These are phyloP conservation scores for Chenopodium suecicum DNA, from an alignment of 148 eudicot species.

Conservation along the genomic window DNA sequence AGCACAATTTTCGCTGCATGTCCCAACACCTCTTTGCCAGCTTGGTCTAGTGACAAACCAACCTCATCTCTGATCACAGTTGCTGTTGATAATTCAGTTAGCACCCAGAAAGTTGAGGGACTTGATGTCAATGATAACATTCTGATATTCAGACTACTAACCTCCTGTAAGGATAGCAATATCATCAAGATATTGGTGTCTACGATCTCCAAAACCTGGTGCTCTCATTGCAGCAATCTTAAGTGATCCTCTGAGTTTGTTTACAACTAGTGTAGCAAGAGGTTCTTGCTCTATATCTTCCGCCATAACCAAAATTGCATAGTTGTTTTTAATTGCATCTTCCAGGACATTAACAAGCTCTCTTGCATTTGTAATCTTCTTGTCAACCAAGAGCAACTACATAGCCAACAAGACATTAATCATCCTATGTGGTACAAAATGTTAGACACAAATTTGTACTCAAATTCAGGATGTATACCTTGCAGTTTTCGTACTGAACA, in stretches of 20 bases:
- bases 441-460: not conserved
- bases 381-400: slow-evolving; percentile 71
- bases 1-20: slow-evolving; percentile 55
- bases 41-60: slow-evolving; percentile 51
- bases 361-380: slow-evolving; percentile 68
- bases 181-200: slow-evolving; percentile 66
- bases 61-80: slow-evolving; percentile 66
- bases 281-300: slow-evolving; percentile 83
- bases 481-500: slow-evolving; percentile 62
- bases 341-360: slow-evolving; percentile 63
- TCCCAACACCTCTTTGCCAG: slow-evolving; percentile 54
- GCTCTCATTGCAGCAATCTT: slow-evolving; percentile 79
- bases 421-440: not conserved
- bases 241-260: slow-evolving; percentile 68
- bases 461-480: slow-evolving; percentile 34
- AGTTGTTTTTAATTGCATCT: slow-evolving; percentile 56
- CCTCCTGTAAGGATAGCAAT: slow-evolving; percentile 75
- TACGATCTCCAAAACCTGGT: slow-evolving; percentile 75
- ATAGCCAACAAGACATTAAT: slow-evolving; percentile 11
- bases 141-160: slow-evolving; percentile 8
- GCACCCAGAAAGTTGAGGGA: not conserved
- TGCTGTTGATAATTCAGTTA: slow-evolving; percentile 32
- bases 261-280: slow-evolving; percentile 76
- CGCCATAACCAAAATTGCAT: slow-evolving; percentile 55
- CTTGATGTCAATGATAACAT: not conserved